These are phyloP conservation scores for Lupinus albus DNA, from an alignment of 306 rosid genomes.

Conservation along the genomic window DNA sequence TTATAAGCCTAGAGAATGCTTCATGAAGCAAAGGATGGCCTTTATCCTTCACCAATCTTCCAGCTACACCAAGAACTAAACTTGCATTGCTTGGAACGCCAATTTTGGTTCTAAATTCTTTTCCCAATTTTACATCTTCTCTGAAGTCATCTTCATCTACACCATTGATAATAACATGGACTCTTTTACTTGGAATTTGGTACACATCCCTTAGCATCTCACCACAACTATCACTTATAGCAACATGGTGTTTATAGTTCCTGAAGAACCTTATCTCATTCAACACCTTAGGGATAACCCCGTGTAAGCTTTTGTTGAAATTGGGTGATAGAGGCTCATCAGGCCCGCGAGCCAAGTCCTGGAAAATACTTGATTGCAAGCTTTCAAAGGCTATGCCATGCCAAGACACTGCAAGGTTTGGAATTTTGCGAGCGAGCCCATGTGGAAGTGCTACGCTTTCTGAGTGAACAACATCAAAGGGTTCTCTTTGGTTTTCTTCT, in stretches of 20 bases:
- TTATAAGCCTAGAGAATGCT: constrained; percentile 65
- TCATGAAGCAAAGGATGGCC: constrained; percentile 89
- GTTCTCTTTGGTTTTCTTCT: constrained; percentile 54
- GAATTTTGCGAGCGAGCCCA: constrained; percentile 62
- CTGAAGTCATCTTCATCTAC: constrained; percentile 67
- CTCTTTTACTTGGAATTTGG: constrained; percentile 77
- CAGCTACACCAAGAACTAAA: constrained; percentile 87
- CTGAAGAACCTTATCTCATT: constrained; percentile 88
- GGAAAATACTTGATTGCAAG: constrained; percentile 80
- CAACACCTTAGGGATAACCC: constrained; percentile 74
- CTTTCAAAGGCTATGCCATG: constrained; percentile 95
- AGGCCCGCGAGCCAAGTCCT: constrained; percentile 63
- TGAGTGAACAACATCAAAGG: constrained; percentile 87
- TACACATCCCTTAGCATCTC: constrained; percentile 88
- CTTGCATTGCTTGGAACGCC: constrained; percentile 71
- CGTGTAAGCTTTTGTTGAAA: constrained; percentile 64
- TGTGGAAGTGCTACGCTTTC: constrained; percentile 97
- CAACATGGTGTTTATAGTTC: constrained; percentile 79
- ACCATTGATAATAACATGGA: constrained; percentile 90
- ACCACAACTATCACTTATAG: constrained; percentile 90
- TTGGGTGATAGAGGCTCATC: constrained; percentile 65
- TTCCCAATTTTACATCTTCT: constrained; percentile 56
- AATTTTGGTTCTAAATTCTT: constrained; percentile 55
- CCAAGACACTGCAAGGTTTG: constrained; percentile 92
- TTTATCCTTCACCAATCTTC: constrained; percentile 90